These are phyloP conservation scores for Auxenochlorella pyrenoidosa DNA, from an alignment of 139 green algal genomes.

Conservation along the genomic window DNA sequence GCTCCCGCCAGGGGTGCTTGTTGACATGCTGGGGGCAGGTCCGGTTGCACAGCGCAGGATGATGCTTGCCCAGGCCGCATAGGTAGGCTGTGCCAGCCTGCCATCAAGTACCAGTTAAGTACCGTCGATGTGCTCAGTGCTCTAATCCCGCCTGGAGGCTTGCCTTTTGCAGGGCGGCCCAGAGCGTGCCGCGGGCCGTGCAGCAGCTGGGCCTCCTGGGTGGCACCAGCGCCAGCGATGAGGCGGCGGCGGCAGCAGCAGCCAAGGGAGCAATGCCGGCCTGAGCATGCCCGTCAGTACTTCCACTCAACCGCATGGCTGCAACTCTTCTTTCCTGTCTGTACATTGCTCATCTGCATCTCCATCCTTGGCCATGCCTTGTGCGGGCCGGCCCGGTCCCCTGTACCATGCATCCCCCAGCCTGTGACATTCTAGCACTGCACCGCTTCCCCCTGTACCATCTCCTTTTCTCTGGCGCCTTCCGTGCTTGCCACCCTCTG, in stretches of 20 bases:
- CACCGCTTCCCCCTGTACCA: too few species aligned
- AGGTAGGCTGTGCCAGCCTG: too few species aligned
- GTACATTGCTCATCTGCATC: neutral
- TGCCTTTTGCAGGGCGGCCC: constrained; percentile 33
- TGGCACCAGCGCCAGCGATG: neutral
- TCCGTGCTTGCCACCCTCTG: too few species aligned
- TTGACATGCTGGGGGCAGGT: too few species aligned
- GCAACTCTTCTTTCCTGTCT: neutral
- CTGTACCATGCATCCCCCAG: neutral
- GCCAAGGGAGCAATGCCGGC: neutral
- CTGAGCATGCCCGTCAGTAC: neutral
- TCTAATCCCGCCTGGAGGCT: too few species aligned
- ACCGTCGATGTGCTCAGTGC: too few species aligned
- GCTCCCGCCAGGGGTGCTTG: too few species aligned
- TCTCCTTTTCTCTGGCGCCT: too few species aligned
- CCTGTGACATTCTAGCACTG: too few species aligned
- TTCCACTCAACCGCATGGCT: neutral
- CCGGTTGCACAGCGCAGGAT: too few species aligned
- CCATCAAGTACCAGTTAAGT: too few species aligned
- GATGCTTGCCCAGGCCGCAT: too few species aligned
- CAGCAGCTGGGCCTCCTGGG: constrained; percentile 4
- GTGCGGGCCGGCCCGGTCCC: neutral
- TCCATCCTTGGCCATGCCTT: neutral
- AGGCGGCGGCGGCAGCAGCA: neutral
- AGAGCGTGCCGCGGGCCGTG: constrained; percentile 52